Percentiles rank a stretch among this genome's conserved stretches.
phyloP scores from a whole-genome alignment of 2,329 filamentous ascomycete species.

The Cladorrhinum sp. region DNA sequence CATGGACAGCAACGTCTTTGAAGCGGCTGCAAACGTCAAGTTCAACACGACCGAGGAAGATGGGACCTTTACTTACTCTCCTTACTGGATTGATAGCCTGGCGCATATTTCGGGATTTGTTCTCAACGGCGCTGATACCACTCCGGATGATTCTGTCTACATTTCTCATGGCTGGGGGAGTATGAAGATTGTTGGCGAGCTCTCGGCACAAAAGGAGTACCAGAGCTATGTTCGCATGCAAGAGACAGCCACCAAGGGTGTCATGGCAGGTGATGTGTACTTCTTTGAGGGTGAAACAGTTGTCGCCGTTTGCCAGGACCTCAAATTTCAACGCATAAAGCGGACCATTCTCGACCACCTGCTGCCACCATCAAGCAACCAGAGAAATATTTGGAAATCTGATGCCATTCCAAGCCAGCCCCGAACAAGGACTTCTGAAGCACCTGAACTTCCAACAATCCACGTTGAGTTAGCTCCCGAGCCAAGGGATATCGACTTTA shows the following conservation, averaged over 20 bases:
- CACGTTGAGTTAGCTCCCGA: neutral
- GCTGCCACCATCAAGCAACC: constrained; percentile 4
- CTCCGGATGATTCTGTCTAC: constrained; percentile 21
- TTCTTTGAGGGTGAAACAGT: constrained; percentile 27
- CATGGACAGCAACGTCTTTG: constrained; percentile 27
- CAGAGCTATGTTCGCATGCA: constrained; percentile 30
- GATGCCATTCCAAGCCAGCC: neutral
- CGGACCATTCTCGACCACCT: constrained; percentile 21
- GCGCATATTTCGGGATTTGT: constrained; percentile 31
- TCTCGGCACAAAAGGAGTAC: constrained; percentile 21
- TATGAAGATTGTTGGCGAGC: constrained; percentile 22
- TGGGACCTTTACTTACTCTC: constrained; percentile 11
- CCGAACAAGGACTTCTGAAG: neutral
- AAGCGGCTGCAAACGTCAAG: constrained; percentile 28
- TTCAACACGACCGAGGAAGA: constrained; percentile 18
- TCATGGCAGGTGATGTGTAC: constrained; percentile 29
- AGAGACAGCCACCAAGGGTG: constrained; percentile 16
- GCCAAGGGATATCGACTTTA: neutral
- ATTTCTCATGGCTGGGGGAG: constrained; percentile 28
- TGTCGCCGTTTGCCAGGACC: constrained; percentile 26
- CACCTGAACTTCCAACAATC: neutral
- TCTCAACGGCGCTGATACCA: constrained; percentile 24
- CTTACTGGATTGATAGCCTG: constrained; percentile 31
- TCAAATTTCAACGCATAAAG: constrained; percentile 29
- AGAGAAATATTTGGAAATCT: neutral